Percentiles rank a stretch among this genome's conserved stretches.
phyloP scores from a whole-genome alignment of 2,329 filamentous ascomycete species.

The Dactylonectria estremocensis region DNA sequence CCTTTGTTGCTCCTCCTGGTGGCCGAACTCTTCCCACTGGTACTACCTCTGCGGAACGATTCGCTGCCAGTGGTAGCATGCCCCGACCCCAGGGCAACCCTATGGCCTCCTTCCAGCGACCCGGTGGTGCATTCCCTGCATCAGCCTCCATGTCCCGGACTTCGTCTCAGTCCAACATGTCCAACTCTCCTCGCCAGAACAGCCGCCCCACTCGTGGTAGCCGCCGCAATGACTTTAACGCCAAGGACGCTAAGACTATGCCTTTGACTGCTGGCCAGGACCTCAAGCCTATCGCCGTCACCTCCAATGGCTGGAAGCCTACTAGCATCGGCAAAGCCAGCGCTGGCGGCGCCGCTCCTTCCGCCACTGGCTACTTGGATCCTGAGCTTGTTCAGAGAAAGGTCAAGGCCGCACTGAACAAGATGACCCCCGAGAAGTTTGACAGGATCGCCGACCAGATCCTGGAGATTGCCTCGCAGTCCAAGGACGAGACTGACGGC shows the following conservation, averaged over 20 bases:
- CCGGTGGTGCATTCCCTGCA: constrained; percentile 74
- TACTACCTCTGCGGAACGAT: constrained; percentile 84
- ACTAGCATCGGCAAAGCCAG: constrained; percentile 72
- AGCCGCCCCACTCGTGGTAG: constrained; percentile 74
- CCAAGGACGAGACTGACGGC: constrained; percentile 94
- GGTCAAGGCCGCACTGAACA: constrained; percentile 98
- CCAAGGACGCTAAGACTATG: constrained; percentile 86
- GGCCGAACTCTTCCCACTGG: constrained; percentile 77
- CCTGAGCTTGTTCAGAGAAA: constrained; percentile 97
- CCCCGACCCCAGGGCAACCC: constrained; percentile 62
- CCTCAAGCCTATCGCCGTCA: constrained; percentile 82
- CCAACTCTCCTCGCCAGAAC: constrained; percentile 79
- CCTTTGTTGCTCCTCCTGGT: constrained; percentile 69
- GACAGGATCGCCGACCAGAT: constrained; percentile 96
- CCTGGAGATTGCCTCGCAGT: constrained; percentile 91
- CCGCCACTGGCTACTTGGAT: constrained; percentile 76
- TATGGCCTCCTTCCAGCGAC: constrained; percentile 59
- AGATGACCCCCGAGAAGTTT: constrained; percentile 99
- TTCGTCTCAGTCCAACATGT: constrained; percentile 71
- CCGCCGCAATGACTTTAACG: constrained; percentile 71
- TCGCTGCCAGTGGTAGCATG: constrained; percentile 71
- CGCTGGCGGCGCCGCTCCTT: constrained; percentile 56
- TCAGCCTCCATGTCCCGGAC: constrained; percentile 76
- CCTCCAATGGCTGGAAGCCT: constrained; percentile 91
- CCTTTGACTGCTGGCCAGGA: constrained; percentile 89